Evolutionary conservation across 2,329 filamentous ascomycete genomes (phyloP).

Genomic region (Aspergillus hortae): DNA sequence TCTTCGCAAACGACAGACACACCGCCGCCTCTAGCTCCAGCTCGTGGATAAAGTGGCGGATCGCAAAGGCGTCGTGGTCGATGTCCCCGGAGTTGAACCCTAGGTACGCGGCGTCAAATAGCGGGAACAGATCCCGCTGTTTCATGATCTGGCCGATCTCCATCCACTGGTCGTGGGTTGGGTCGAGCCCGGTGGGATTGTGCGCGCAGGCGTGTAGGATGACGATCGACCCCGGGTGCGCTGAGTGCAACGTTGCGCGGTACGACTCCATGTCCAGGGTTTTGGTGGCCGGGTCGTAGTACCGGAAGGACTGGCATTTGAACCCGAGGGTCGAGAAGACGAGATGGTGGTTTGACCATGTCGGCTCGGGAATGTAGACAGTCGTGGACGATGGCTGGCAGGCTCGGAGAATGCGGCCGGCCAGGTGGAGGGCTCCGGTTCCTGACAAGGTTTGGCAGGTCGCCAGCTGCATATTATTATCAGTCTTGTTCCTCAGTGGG

Average conservation of each 20-base stretch:
- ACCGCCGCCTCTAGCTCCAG: constrained; percentile 68
- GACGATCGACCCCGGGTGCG: constrained; percentile 74
- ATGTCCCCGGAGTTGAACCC: constrained; percentile 25
- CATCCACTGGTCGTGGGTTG: constrained; percentile 85
- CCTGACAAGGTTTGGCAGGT: constrained; percentile 80
- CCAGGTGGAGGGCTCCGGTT: constrained; percentile 48
- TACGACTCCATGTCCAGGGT: constrained; percentile 21
- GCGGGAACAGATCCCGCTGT: constrained; percentile 78
- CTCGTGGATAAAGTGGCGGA: constrained; percentile 43
- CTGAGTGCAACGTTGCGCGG: constrained; percentile 31
- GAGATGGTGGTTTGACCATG: constrained; percentile 96
- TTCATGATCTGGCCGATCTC: constrained; percentile 73
- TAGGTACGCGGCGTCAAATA: constrained; percentile 42
- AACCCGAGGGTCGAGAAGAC: constrained; percentile 87
- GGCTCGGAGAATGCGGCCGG: constrained; percentile 16
- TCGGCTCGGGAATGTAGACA: constrained; percentile 89
- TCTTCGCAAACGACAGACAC: constrained; percentile 59
- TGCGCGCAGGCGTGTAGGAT: constrained; percentile 92
- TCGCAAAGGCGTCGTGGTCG: constrained; percentile 25
- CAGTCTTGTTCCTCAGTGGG: too few relatives aligned
- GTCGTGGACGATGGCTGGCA: constrained; percentile 14
- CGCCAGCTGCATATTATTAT: constrained; percentile 35
- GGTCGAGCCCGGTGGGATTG: constrained; percentile 94
- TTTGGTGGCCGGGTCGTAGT: constrained; percentile 17
- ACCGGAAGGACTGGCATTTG: constrained; percentile 51